Evolutionary conservation across 345 rosid species (phyloP), one percentile per base, ranked within the genome.

Genomic region (Linum lewisii): DNA sequence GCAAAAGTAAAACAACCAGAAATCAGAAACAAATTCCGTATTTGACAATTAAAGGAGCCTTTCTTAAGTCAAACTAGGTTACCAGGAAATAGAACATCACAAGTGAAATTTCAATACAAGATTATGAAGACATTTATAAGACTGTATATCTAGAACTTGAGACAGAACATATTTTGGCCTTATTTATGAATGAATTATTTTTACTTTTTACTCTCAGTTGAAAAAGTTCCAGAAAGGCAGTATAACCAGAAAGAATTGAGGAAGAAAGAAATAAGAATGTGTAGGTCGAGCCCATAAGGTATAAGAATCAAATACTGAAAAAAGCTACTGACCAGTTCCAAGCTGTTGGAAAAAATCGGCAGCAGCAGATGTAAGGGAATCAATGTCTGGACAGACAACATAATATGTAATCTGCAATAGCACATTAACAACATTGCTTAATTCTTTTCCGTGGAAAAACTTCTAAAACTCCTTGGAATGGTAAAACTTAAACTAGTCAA

Each of bases 331-430:
- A 92, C 99, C 99, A 63, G 88, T 84, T 70, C 97, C 97, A 66
- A 93, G 88, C 75, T 93, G 97, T 67, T 81, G 94, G 72, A 93
- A 89, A 81, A 89, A 93, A 82, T 93, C 99, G 70, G 84, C 77
- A 65, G 95, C 90, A 71, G 96, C 87, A 67, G 78, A 82, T 66
- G 83, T 93, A 66, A 93, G 87, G 65, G 99, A 92, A 76, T 89
- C 95, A 52, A 93, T 90, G 76, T 90, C 91, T 38, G 99, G 99
- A 73, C 99, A 93, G 69, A 93, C 68, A 67, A 90, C 96, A 70
- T 76, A 72, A 72, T 84, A 93, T 63, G 73, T 75, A 61, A 93
- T 71, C 99, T 93, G 95, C 81, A 65, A 73, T 44, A 72, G 62
- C 61, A 59, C 62, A 66, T 59, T 56, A 63, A 59, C 59, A 68